Evolutionary conservation across 2,329 filamentous ascomycete genomes (phyloP), one percentile per base, ranked within the genome.

Genomic region (Chaetomiaceae sp.): DNA sequence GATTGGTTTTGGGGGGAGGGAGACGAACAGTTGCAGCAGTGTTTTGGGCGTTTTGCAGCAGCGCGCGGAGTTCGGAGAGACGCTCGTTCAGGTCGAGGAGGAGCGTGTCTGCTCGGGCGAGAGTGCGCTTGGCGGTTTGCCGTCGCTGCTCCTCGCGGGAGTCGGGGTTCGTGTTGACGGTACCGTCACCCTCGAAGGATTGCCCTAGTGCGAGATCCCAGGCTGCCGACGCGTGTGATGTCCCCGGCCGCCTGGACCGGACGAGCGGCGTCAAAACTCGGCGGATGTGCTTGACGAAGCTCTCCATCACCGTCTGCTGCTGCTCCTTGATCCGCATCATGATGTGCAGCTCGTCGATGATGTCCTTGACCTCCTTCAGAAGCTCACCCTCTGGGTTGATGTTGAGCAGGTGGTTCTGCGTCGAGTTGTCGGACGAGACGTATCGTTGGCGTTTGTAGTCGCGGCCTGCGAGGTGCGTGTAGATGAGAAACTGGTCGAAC

Each of bases 331-430:
- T 65, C 9, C 68, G 64, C 0, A 69, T 59, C 62, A 77, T 75
- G 45, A 77, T 77, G 9, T 70, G 66, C 0, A 77, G 64, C 51
- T 77, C 74, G n/a, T 76, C 73, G 2, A 71, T 60, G 23, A 76
- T 73, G 38, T 76, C 73, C 46, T 73, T 71, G 10, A 72, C 70
- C 48, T 76, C 73, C 0, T 65, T 62, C 20, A 74, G 67, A 0
- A 76, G 61, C 23, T 67, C 62, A 5, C 58, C 56, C 31, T 60
- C 58, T 1, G 58, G 56, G 30, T 60, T 60, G 49, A 60, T 60
- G 42, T 60, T 58, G 14, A 60, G 53, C 2, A 60, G 35, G 13
- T 56, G 60, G 57, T 1, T 59, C 58, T 6, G 56, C 55, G 27
- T 64, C 49, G 13, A 51, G 43, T 50, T 58, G 48, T 14, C 55